A percentile compares a stretch with the other conserved stretches of the same genome.
These are phyloP conservation scores for Caryopteris hybrid DNA, from an alignment of 305 asterid species.

Conservation along the genomic window DNA sequence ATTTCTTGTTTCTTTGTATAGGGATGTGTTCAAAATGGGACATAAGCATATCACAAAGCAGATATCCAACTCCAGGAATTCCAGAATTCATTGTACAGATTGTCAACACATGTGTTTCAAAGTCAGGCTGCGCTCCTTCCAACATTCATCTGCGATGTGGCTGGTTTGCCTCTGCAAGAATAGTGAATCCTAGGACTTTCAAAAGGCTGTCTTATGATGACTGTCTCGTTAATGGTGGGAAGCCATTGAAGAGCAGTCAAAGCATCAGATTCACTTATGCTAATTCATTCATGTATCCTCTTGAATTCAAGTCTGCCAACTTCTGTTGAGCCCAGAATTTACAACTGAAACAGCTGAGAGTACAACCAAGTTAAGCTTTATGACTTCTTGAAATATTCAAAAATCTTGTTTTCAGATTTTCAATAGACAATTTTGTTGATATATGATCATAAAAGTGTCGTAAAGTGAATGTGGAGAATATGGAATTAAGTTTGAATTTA, in stretches of 20 bases:
- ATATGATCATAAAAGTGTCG: not conserved
- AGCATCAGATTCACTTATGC: constrained; percentile 53
- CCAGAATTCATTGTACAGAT: constrained; percentile 57
- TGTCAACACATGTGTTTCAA: constrained; percentile 45
- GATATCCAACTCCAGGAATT: constrained; percentile 46
- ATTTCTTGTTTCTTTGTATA: too few species aligned
- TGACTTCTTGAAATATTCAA: not conserved
- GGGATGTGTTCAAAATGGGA: constrained; percentile 49
- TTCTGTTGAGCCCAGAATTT: too few species aligned
- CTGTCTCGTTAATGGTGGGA: constrained; percentile 56
- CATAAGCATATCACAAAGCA: constrained; percentile 59
- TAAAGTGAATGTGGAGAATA: not conserved
- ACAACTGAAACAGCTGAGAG: not conserved
- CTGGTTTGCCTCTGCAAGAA: constrained; percentile 61
- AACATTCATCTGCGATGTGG: constrained; percentile 55
- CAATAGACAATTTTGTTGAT: not conserved
- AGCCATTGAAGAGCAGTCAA: constrained; percentile 41
- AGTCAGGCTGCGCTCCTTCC: constrained; percentile 44
- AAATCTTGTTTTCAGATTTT: too few species aligned
- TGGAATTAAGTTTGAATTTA: not conserved
- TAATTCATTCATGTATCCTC: constrained; percentile 52
- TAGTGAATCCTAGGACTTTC: constrained; percentile 50
- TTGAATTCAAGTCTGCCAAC: constrained; percentile 49
- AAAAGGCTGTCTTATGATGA: constrained; percentile 52
- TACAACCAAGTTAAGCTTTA: not conserved